A percentile compares a stretch with the other conserved stretches of the same genome.
These are phyloP conservation scores for Pelargonium fulgidum DNA, from an alignment of 441 rosid genomes.

Conservation along the genomic window DNA sequence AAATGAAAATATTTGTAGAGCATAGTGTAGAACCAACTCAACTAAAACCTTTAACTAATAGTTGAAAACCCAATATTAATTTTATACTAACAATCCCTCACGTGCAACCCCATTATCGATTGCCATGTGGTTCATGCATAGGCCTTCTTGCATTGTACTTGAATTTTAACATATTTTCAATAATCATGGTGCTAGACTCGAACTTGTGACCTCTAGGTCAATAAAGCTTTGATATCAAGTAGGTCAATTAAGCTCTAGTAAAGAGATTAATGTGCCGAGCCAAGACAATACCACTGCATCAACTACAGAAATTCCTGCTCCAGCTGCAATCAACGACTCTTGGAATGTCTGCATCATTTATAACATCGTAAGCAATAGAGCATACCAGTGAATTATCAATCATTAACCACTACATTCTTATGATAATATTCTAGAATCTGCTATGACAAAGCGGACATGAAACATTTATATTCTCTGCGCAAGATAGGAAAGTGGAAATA, in stretches of 20 bases:
- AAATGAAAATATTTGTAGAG: conserved; percentile 12
- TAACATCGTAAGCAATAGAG: conserved; percentile 14
- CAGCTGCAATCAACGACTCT: conserved; percentile 87
- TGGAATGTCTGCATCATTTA: conserved; percentile 63
- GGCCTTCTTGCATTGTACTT: too few species aligned
- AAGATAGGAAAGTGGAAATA: not conserved
- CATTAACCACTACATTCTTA: not conserved
- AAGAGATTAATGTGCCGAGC: conserved; percentile 48
- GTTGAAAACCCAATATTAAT: too few species aligned
- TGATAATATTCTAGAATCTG: too few species aligned
- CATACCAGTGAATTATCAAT: not conserved
- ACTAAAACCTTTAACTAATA: too few species aligned
- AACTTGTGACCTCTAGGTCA: too few species aligned
- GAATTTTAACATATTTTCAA: too few species aligned
- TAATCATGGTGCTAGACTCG: too few species aligned
- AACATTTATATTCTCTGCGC: not conserved
- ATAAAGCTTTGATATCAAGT: too few species aligned
- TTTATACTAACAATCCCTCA: too few species aligned
- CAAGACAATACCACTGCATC: conserved; percentile 94
- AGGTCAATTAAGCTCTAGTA: not conserved
- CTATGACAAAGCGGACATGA: too few species aligned
- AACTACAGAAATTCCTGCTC: conserved; percentile 82
- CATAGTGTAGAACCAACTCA: not conserved
- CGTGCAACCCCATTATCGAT: too few species aligned
- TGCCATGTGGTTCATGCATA: too few species aligned